Base-by-base conservation (phyloP, 75 land plant genomes). In the Pinus albicaulis region DNA sequence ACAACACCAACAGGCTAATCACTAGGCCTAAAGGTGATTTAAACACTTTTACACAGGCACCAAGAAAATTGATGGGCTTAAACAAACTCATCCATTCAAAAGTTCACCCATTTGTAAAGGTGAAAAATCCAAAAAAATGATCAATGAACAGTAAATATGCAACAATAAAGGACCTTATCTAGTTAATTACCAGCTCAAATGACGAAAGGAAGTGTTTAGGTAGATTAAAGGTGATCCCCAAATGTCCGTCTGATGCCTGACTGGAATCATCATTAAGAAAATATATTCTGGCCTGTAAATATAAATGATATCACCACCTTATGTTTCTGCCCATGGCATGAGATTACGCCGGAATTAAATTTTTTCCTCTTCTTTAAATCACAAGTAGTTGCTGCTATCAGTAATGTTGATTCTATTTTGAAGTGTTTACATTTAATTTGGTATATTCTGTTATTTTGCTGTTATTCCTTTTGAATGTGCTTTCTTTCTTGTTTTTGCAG, bases 401-500 rank as follows among this genome's bases (percentile, higher is more conserved):
- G 5, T 22, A 34, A 31, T 15, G 5, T 36, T 34, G 70, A 36
- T 65, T 34, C 7, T 8, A 4, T 65, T 36, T 1, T 16, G 19
- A 20, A 1, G 48, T 66, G 10, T 66, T 31, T 19, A 66, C n/a
- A 19, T 19, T 66, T 66, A 38, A 3, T 0, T 7, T 28, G 20
- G 22, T 66, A 22, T 26, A 13, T 14, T 20, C 8, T 23, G 28
- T 28, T 31, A 3, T 19, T 66, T 31, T 6, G 4, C 7, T 66
- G 5, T 41, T 66, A 36, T 1, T 34, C 15, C 1, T 66, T 36
- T 66, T 36, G n/a, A 66, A 36, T 31, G 48, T 41, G 28, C 38
- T 66, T 66, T 28, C 1, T 15, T 7, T 48, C 53, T 48, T 8
- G 3, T 11, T 20, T 28, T 83, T 60, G 55, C 86, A 94, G 99